Percentiles rank a stretch among this genome's conserved stretches.
Conservation (phyloP, 2,329 filamentous ascomycete genomes). For the Trichophaea hybrida region DNA sequence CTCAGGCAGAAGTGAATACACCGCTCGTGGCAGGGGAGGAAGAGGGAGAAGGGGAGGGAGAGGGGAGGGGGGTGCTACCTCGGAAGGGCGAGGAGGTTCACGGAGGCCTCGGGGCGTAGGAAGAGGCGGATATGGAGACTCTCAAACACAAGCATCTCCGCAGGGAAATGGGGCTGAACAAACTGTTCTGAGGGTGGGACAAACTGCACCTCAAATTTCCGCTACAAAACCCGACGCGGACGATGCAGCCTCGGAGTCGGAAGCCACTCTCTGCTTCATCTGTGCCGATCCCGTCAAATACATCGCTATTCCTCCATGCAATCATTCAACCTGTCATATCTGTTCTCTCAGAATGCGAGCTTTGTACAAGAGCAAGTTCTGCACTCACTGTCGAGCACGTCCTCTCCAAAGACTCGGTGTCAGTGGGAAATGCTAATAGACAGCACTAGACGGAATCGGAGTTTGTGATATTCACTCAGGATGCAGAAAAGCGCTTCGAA, state of each 20-base stretch:
- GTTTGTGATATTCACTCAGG: slow-evolving; percentile 85
- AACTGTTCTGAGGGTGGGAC: neutral
- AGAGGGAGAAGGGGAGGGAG: neutral
- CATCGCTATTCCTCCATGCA: slow-evolving; percentile 80
- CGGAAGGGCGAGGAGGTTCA: neutral
- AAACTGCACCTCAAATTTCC: neutral
- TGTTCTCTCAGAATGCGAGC: slow-evolving; percentile 82
- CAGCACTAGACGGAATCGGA: slow-evolving; percentile 26
- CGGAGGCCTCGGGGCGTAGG: neutral
- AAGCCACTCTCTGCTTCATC: slow-evolving; percentile 65
- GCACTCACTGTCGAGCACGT: slow-evolving; percentile 82
- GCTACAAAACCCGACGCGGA: neutral
- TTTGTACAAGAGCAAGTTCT: slow-evolving; percentile 90
- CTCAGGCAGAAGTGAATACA: neutral
- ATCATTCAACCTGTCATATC: slow-evolving; percentile 93
- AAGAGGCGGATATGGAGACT: neutral
- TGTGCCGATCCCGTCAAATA: slow-evolving; percentile 84
- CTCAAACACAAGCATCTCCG: neutral
- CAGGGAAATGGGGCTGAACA: neutral
- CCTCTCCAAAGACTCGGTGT: neutral
- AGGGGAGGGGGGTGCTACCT: neutral
- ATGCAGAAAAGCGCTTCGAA: slow-evolving; percentile 64
- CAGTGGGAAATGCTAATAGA: slow-evolving; percentile 5
- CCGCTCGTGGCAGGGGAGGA: neutral
- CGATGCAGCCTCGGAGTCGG: neutral